Conservation (phyloP, 1,284 basidiomycete genomes). For the Ganoderma boninense region DNA sequence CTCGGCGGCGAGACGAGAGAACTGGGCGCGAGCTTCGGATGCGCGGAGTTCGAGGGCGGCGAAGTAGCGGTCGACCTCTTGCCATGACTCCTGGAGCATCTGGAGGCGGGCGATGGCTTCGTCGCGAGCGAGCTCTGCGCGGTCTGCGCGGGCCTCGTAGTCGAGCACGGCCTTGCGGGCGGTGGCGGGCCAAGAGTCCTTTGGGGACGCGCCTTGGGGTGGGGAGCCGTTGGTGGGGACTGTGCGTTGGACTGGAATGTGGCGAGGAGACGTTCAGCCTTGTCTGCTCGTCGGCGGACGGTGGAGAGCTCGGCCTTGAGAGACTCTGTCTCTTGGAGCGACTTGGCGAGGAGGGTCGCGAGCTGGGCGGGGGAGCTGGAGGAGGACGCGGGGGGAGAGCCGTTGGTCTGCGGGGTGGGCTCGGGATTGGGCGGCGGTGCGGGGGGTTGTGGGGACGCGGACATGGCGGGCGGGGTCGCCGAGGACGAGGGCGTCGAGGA, state of each 20-base stretch:
- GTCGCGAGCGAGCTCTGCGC: slow-evolving; percentile 62
- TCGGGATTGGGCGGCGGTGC: slow-evolving; percentile 29
- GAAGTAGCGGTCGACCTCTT: slow-evolving; percentile 60
- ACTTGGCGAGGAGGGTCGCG: slow-evolving; percentile 60
- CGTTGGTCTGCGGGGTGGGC: slow-evolving; percentile 20
- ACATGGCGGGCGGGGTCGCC: slow-evolving; percentile 31
- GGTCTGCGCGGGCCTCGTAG: slow-evolving; percentile 56
- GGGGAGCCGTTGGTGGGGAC: slow-evolving; percentile 32
- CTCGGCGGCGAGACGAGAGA: slow-evolving; percentile 54
- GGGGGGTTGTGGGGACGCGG: slow-evolving; percentile 39
- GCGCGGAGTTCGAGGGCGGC: slow-evolving; percentile 52
- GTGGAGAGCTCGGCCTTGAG: slow-evolving; percentile 58
- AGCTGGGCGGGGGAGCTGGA: slow-evolving; percentile 57
- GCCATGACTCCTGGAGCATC: slow-evolving; percentile 60
- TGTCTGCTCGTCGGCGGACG: slow-evolving; percentile 55
- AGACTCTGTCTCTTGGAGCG: slow-evolving; percentile 58
- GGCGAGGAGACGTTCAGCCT: slow-evolving; percentile 58
- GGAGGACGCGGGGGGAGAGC: slow-evolving; percentile 27
- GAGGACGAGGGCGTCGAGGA: neutral
- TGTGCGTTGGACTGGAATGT: slow-evolving; percentile 33
- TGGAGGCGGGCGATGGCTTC: slow-evolving; percentile 62
- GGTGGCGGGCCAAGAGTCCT: slow-evolving; percentile 36
- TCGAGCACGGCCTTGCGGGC: slow-evolving; percentile 51
- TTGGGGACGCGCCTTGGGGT: slow-evolving; percentile 28
- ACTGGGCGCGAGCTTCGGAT: slow-evolving; percentile 59